phyloP scores from a whole-genome alignment of 139 green algal genomes.

The Asterochloris erici region DNA sequence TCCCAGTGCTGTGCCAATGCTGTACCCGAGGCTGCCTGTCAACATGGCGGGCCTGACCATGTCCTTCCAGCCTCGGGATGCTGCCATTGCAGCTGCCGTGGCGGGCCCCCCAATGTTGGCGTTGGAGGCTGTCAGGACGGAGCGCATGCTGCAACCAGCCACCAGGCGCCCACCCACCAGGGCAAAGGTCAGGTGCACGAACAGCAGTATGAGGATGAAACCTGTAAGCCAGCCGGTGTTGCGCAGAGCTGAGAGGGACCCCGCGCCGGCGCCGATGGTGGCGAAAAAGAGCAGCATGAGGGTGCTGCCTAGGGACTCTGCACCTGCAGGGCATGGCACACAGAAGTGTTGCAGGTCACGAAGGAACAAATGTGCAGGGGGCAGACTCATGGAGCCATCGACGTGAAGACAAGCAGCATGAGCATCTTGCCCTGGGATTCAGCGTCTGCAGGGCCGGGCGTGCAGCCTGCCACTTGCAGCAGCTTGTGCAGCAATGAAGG shows the following conservation, averaged over 20 bases:
- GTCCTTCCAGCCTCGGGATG: conserved; percentile 49
- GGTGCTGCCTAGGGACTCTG: conserved; percentile 35
- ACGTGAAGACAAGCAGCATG: conserved; percentile 69
- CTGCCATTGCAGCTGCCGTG: conserved; percentile 74
- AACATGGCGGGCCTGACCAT: conserved; percentile 72
- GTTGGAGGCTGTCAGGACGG: conserved; percentile 66
- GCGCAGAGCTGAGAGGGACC: conserved; percentile 38
- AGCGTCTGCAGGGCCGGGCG: neutral
- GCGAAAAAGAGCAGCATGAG: conserved; percentile 83
- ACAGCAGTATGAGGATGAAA: conserved; percentile 52
- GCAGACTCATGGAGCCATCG: conserved; percentile 62
- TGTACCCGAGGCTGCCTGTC: conserved; percentile 57
- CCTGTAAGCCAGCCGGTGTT: conserved; percentile 30
- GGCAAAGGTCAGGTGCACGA: conserved; percentile 31
- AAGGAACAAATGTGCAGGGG: conserved; percentile 22
- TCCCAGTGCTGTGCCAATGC: conserved; percentile 44
- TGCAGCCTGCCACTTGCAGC: neutral
- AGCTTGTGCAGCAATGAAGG: too few species aligned
- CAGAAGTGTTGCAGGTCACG: neutral
- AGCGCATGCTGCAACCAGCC: neutral
- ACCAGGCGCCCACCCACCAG: conserved; percentile 14
- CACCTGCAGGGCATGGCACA: conserved; percentile 15
- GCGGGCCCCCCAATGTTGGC: conserved; percentile 72
- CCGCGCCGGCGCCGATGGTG: conserved; percentile 65
- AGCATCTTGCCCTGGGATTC: neutral